These are phyloP conservation scores for Fusarium nurragi DNA, from an alignment of 2,329 filamentous ascomycete species.

Conservation along the genomic window DNA sequence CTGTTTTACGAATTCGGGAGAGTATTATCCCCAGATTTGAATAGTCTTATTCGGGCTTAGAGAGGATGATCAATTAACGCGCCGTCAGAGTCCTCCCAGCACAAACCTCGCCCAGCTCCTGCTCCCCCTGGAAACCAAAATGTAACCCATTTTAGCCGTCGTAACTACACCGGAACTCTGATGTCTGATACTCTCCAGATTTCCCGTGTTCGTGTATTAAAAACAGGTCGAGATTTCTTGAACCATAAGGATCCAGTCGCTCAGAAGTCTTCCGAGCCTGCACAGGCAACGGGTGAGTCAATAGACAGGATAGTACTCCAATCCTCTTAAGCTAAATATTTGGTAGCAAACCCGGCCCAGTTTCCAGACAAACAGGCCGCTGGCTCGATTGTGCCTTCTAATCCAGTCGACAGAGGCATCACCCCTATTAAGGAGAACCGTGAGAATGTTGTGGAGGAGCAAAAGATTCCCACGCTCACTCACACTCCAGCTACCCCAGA, in stretches of 20 bases:
- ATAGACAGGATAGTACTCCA: neutral
- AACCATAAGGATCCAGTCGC: conserved; percentile 13
- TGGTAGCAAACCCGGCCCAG: neutral
- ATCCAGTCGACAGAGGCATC: neutral
- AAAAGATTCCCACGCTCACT: neutral
- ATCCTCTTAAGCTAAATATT: conserved; percentile 3
- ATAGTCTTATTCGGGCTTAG: neutral
- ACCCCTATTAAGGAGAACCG: neutral
- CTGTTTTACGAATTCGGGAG: neutral
- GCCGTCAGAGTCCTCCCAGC: conserved; percentile 5
- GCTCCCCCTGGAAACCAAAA: neutral
- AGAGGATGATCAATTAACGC: neutral
- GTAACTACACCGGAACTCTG: conserved; percentile 29
- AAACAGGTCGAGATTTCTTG: conserved; percentile 38
- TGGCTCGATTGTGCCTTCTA: neutral
- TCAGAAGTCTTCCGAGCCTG: neutral
- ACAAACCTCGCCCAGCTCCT: conserved; percentile 2
- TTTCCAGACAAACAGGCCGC: neutral
- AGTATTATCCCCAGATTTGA: neutral
- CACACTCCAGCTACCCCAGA: neutral
- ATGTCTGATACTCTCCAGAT: conserved; percentile 11
- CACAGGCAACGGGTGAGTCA: conserved; percentile 15
- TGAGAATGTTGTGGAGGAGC: neutral
- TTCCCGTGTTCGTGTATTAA: conserved; percentile 29
- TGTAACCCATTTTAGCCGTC: conserved; percentile 31